Base-by-base conservation (phyloP, 768 basidiomycete species). In the Panaeolus cyanescens region DNA sequence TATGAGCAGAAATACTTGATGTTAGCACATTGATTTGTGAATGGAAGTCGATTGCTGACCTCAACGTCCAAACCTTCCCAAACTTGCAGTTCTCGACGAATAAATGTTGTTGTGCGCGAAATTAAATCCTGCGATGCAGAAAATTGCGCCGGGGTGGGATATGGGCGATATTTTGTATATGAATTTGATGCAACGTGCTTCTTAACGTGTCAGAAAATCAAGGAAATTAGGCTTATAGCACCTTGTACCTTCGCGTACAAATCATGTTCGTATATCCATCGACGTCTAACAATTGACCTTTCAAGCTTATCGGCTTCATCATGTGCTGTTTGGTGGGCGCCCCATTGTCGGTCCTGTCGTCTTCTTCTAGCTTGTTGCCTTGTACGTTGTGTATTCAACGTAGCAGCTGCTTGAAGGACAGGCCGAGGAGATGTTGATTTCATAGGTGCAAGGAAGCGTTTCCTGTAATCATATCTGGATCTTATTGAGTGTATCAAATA, bases 31-130 rank as follows among this genome's bases (percentile, higher is more conserved):
- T 17, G 42, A 37, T 30, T 0, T 22, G 22, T 33, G 37, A 20
- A 17, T 7, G n/a, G 31, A 15, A 32, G 33, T 73, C 2, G 45
- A 28, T 25, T 50, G 25, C 83, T 60, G 56, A 90, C 93, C 83
- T 96, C 95, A 5, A 96, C 88, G 69, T 98, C 95, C n/a, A 95
- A 76, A 69, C 88, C 85, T 9, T 85, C 81, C 95, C 95, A 98
- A 4, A 96, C 91, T 55, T 85, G 86, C 40, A 97, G 76, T 71
- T 98, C 95, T 42, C 95, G 82, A 34, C 96, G 82, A 10, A 97
- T 71, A 68, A 96, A 98, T 13, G 81, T 80, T 0, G 88, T 94
- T 32, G 92, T 91, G 10, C 93, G 85, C 55, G 85, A 85, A 54
- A 93, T 82, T 8, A 90, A 77, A 64, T 92, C 90, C 31, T 82